Base-by-base conservation (phyloP, 305 asterid genomes). In the Striga hermonthica region DNA sequence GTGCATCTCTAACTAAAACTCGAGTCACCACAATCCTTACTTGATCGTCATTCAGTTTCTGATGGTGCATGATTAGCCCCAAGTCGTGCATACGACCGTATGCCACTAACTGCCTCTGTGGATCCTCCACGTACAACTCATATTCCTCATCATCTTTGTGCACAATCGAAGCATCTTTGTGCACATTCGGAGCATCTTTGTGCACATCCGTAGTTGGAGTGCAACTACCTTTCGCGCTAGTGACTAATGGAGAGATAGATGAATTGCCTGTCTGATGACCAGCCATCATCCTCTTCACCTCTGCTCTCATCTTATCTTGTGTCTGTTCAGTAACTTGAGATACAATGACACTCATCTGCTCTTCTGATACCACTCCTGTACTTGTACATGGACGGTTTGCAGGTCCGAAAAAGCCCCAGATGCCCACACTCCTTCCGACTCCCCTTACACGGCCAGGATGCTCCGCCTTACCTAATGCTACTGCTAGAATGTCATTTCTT, bases 391-490 rank as follows among this genome's bases (percentile, higher is more conserved):
- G 12, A 14, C 14, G 52, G 11, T 45, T 12, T 9, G 52, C 5
- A n/a, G 12, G 52, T 45, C 52, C 52, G 12, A 45, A 45, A 45
- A 9, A 44, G 50, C 9, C 50, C 12, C 50, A 3, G 9, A 44
- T 44, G 13, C 50, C 50, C 5, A 44, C 12, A 9, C 50, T n/a
- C 13, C 13, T 48, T 7, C 54, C 54, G 13, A 48, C 15, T 10
- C 15, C 54, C 16, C 54, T 48, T 16, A 48, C 54, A 48, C 54
- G 54, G 22, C 54, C 54, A 44, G 50, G 50, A 5, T 44, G 50
- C 13, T 44, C 50, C 5, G 54, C 16, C 13, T 2, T 48, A 11
- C 54, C 54, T 48, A 48, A 4, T 48, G 54, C 54, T 5, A 12
- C 12, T 48, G 54, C 14, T 11, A 48, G 54, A 11, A 48, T n/a